A percentile compares a stretch with the other conserved stretches of the same genome.
Conservation (phyloP, 805 yeast species). For the Yarrowia sp. region DNA sequence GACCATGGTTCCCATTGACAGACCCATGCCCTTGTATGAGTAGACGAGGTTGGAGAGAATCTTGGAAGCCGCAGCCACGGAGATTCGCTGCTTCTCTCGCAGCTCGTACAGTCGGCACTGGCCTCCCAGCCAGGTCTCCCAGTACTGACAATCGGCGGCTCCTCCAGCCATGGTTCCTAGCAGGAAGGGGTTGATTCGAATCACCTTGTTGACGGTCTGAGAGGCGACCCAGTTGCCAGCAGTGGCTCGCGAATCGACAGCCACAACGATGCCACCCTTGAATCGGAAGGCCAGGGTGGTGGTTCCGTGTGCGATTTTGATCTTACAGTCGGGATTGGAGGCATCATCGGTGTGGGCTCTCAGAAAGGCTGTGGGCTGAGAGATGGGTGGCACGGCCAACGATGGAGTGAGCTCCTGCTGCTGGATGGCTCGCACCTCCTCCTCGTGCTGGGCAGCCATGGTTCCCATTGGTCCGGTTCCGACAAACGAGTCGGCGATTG, state of each 20-base stretch:
- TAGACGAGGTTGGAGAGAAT: slow-evolving; percentile 89
- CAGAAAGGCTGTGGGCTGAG: slow-evolving; percentile 80
- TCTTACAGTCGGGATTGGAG: slow-evolving; percentile 88
- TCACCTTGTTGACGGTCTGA: slow-evolving; percentile 96
- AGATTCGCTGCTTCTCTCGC: slow-evolving; percentile 91
- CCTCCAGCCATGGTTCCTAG: slow-evolving; percentile 99
- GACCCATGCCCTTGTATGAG: slow-evolving; percentile 96
- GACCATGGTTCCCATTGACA: slow-evolving; percentile 98
- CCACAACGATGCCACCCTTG: slow-evolving; percentile 92
- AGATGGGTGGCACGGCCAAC: slow-evolving; percentile 47
- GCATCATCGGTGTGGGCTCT: slow-evolving; percentile 99
- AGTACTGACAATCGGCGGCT: slow-evolving; percentile 98
- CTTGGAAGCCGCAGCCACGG: slow-evolving; percentile 96
- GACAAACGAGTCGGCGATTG: slow-evolving; percentile 46
- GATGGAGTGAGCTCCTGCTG: slow-evolving; percentile 43
- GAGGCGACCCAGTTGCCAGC: slow-evolving; percentile 99
- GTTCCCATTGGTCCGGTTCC: slow-evolving; percentile 40
- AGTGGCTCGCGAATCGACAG: slow-evolving; percentile 97
- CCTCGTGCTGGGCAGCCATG: slow-evolving; percentile 40
- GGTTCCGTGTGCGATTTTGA: slow-evolving; percentile 98
- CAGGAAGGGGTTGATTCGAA: slow-evolving; percentile 92
- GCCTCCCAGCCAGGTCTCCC: slow-evolving; percentile 99
- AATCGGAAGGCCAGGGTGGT: slow-evolving; percentile 96
- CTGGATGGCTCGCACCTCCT: slow-evolving; percentile 40
- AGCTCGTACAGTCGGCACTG: slow-evolving; percentile 95